Evolutionary conservation across 768 basidiomycete species (phyloP).

Genomic region (Daedaleopsis nitida): DNA sequence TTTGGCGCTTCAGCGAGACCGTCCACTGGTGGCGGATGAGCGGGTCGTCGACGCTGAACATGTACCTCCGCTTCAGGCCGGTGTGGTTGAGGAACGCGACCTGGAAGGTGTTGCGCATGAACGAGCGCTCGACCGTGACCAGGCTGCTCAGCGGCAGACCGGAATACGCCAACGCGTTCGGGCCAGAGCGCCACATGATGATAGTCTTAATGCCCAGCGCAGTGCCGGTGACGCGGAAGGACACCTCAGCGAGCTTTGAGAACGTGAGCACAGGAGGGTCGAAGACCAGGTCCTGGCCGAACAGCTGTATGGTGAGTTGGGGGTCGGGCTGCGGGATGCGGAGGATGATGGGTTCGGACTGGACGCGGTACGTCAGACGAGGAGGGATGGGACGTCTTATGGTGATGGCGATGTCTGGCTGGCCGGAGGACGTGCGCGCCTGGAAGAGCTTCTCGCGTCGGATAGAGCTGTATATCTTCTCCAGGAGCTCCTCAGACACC

Average conservation of each 20-base stretch:
- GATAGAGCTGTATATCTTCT: slow-evolving; percentile 79
- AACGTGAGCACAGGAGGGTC: slow-evolving; percentile 87
- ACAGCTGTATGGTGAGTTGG: slow-evolving; percentile 78
- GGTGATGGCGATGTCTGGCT: slow-evolving; percentile 58
- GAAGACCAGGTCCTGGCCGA: slow-evolving; percentile 86
- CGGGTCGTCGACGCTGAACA: slow-evolving; percentile 90
- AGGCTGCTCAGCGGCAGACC: slow-evolving; percentile 79
- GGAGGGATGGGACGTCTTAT: slow-evolving; percentile 76
- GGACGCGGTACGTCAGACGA: slow-evolving; percentile 82
- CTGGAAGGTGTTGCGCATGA: slow-evolving; percentile 97
- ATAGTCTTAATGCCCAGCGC: slow-evolving; percentile 82
- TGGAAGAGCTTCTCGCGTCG: slow-evolving; percentile 71
- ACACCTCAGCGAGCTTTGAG: slow-evolving; percentile 72
- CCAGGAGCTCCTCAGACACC: slow-evolving; percentile 74
- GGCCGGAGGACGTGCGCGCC: slow-evolving; percentile 50
- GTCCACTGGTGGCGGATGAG: slow-evolving; percentile 76
- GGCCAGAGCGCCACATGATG: slow-evolving; percentile 80
- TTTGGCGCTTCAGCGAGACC: slow-evolving; percentile 65
- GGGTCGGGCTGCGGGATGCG: slow-evolving; percentile 85
- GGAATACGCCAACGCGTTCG: slow-evolving; percentile 80
- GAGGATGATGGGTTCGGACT: slow-evolving; percentile 87
- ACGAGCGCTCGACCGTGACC: slow-evolving; percentile 84
- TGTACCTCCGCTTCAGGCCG: slow-evolving; percentile 79
- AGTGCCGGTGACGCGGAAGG: slow-evolving; percentile 89
- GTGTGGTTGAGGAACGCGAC: slow-evolving; percentile 76